Base-by-base conservation (phyloP, 139 green algal genomes). In the Chlamydomonas incerta region DNA sequence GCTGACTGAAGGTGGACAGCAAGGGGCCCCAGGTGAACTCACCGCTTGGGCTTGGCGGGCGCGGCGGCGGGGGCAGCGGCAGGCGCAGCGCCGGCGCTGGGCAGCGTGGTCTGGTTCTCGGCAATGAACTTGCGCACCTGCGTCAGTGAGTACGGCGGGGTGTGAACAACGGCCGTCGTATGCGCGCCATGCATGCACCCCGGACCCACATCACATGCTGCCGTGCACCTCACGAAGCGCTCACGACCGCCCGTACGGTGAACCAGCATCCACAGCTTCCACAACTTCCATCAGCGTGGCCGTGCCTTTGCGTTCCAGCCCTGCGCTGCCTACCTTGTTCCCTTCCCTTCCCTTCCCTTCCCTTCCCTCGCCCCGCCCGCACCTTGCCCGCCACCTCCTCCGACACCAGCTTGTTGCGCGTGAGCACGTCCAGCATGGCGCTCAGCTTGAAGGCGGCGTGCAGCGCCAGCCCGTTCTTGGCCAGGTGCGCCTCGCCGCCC, bases 41-140 rank as follows among this genome's bases (percentile, higher is more conserved):
- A 70, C n/a, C 63, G n/a, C n/a, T 35, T 37, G 24, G 84, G 72
- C 4, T 75, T 33, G 29, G 83, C 50, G 37, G 81, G 62, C 11
- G 82, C 52, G 20, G 92, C 52, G 28, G 58, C 70, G 6, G 91
- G 37, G 29, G 82, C 57, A 13, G 88, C 29, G 23, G 88, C 72
- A 11, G 74, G 31, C 28, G 91, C 72, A 3, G 83, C 87, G 1
- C 82, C 58, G 28, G 88, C 72, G 14, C 57, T 63, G 35, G 91
- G 89, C 58, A 88, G 72, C 60, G 88, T 79, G 69, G 96, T 99
- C 89, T 99, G 96, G 89, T 99, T 99, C n/a, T 91, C 93, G 3
- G 93, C 91, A 26, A 99, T 93, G 91, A 99, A 99, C 31, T 82
- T 89, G 46, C 83, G 83, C 47, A 95, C 91, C 77, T 83, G 58